These are phyloP conservation scores for Tricholoma sp. DNA, from an alignment of 768 basidiomycete species.

Conservation along the genomic window DNA sequence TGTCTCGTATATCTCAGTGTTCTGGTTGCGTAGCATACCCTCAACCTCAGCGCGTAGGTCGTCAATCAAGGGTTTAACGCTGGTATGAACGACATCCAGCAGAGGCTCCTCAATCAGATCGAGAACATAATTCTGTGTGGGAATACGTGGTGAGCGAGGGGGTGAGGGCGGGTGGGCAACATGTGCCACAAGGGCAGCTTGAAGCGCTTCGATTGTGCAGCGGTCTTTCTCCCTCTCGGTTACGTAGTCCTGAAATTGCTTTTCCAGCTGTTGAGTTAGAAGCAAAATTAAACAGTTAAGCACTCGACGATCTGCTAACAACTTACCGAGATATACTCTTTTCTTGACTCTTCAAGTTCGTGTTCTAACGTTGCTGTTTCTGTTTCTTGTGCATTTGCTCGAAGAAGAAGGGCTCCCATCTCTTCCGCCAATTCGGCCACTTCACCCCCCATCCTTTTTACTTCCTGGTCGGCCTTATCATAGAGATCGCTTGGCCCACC, in stretches of 20 bases:
- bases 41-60: conserved; percentile 17
- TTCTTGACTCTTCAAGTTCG: conserved; percentile 4
- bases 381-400: conserved; percentile 7
- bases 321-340: conserved; percentile 10
- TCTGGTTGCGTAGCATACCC: conserved; percentile 16
- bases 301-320: not conserved
- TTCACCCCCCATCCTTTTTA: conserved; percentile 17
- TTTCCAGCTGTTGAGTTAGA: conserved; percentile 14
- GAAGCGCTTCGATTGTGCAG: conserved; percentile 20
- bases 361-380: conserved; percentile 2
- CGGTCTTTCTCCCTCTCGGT: conserved; percentile 12
- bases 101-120: conserved; percentile 21
- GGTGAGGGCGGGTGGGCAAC: conserved; percentile 14
- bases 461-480: conserved; percentile 6
- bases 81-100: conserved; percentile 17
- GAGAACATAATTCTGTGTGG: conserved; percentile 20
- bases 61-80: conserved; percentile 20
- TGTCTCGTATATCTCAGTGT: conserved; percentile 19
- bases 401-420: conserved; percentile 13
- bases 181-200: conserved; percentile 18
- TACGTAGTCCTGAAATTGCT: conserved; percentile 13
- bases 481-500: not conserved
- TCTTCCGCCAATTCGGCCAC: conserved; percentile 17
- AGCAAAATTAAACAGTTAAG: not conserved
- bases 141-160: conserved; percentile 10